These are phyloP conservation scores for Endocalyx cinctus DNA, from an alignment of 2,329 filamentous ascomycete genomes.

Conservation along the genomic window DNA sequence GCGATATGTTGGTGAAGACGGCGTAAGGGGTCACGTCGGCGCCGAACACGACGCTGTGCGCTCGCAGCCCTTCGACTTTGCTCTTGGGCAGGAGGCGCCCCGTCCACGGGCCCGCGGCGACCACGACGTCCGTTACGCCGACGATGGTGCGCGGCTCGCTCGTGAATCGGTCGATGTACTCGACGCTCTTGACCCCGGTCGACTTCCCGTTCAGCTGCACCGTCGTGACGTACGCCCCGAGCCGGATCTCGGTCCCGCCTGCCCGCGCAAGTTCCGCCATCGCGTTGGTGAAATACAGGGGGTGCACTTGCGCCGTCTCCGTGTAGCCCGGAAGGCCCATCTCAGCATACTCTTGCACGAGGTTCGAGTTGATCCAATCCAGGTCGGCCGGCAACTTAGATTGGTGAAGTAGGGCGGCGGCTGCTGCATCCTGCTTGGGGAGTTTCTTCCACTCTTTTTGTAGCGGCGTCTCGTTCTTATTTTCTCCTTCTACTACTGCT, in stretches of 20 bases:
- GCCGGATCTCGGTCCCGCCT: slow-evolving; percentile 61
- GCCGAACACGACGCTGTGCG: slow-evolving; percentile 62
- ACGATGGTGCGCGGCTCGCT: slow-evolving; percentile 30
- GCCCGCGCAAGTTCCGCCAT: slow-evolving; percentile 74
- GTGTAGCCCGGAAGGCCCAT: slow-evolving; percentile 68
- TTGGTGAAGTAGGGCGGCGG: slow-evolving; percentile 43
- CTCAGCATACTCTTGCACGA: slow-evolving; percentile 67
- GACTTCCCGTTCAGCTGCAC: slow-evolving; percentile 51
- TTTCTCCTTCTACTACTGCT: too few species aligned
- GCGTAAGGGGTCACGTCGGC: slow-evolving; percentile 67
- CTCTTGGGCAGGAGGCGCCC: slow-evolving; percentile 51
- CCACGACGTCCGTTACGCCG: slow-evolving; percentile 49
- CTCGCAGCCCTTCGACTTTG: slow-evolving; percentile 54
- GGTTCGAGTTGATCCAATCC: slow-evolving; percentile 73
- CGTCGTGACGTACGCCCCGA: slow-evolving; percentile 61
- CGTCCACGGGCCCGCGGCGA: slow-evolving; percentile 61
- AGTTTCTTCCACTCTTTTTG: slow-evolving; percentile 56
- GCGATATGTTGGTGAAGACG: slow-evolving; percentile 79
- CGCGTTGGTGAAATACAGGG: slow-evolving; percentile 79
- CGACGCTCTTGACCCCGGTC: slow-evolving; percentile 56
- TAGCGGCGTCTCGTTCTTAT: slow-evolving; percentile 1
- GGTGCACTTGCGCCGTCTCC: slow-evolving; percentile 91
- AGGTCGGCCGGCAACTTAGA: slow-evolving; percentile 69
- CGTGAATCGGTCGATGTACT: slow-evolving; percentile 48
- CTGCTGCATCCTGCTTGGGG: slow-evolving; percentile 53